Evolutionary conservation across 2,329 filamentous ascomycete species (phyloP).

Genomic region (Thelonectria rubi): DNA sequence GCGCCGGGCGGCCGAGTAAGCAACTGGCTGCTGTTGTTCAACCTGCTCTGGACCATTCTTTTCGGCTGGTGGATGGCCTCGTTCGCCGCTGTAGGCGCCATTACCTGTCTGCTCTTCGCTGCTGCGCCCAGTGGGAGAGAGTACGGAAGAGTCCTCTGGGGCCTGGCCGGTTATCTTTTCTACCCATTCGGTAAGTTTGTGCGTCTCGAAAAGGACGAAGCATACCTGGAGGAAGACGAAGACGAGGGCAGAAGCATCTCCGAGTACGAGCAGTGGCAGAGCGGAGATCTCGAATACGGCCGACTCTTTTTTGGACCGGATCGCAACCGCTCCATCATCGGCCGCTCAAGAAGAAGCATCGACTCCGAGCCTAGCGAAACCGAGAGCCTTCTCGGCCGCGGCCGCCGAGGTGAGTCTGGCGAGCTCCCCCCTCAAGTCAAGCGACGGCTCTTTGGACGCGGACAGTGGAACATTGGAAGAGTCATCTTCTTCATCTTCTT

Average conservation of each 20-base stretch:
- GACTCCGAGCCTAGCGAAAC: constrained; percentile 87
- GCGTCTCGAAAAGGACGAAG: constrained; percentile 90
- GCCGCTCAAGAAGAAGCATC: constrained; percentile 85
- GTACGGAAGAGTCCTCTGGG: constrained; percentile 87
- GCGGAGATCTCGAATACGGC: constrained; percentile 93
- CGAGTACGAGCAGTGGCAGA: constrained; percentile 99
- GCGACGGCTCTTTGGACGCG: constrained; percentile 89
- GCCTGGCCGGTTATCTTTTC: constrained; percentile 85
- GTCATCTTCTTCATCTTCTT: constrained; percentile 98
- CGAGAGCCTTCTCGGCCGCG: constrained; percentile 82
- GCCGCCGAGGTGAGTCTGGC: constrained; percentile 60
- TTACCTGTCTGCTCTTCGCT: constrained; percentile 81
- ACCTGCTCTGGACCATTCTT: constrained; percentile 86
- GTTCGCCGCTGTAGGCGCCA: constrained; percentile 76
- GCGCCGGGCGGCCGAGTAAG: constrained; percentile 88
- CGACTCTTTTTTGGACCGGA: constrained; percentile 94
- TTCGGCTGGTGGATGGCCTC: constrained; percentile 97
- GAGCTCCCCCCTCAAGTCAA: constrained; percentile 63
- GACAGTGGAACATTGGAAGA: constrained; percentile 93
- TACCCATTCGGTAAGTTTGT: constrained; percentile 99
- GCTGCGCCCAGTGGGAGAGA: constrained; percentile 82
- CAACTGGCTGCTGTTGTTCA: constrained; percentile 86
- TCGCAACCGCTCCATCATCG: constrained; percentile 80
- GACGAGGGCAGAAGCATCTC: constrained; percentile 97
- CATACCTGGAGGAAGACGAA: constrained; percentile 92